Conservation (phyloP, 306 rosid genomes). For the Prunus kanzakura region DNA sequence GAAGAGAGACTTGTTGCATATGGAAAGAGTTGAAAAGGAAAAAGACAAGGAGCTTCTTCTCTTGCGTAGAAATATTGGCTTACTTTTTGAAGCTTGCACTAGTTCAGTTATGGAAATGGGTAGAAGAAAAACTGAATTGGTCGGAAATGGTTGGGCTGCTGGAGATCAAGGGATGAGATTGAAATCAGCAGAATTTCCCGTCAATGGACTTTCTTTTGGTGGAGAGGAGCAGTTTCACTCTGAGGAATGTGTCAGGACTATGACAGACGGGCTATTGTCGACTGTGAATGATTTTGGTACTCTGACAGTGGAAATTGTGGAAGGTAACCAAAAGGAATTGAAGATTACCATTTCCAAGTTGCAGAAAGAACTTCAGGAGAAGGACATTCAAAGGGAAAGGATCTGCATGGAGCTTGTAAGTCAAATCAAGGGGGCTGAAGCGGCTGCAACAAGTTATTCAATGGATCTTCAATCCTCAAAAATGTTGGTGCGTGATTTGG, state of each 20-base stretch:
- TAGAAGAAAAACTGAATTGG: constrained; percentile 58
- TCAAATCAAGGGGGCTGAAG: constrained; percentile 88
- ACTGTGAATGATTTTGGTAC: constrained; percentile 61
- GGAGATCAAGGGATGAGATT: constrained; percentile 26
- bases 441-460: constrained; percentile 50
- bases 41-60: constrained; percentile 53
- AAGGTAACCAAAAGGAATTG: constrained; percentile 65
- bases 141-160: constrained; percentile 41
- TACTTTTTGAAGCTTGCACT: constrained; percentile 67
- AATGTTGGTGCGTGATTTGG: constrained; percentile 49
- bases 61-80: constrained; percentile 47
- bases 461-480: constrained; percentile 68
- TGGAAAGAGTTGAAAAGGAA: constrained; percentile 32
- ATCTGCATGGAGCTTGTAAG: constrained; percentile 78
- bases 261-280: constrained; percentile 57
- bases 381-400: constrained; percentile 80
- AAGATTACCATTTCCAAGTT: constrained; percentile 58
- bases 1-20: constrained; percentile 45
- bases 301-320: constrained; percentile 59
- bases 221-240: constrained; percentile 32
- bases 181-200: constrained; percentile 15
- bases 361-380: constrained; percentile 92
- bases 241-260: constrained; percentile 57
- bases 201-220: constrained; percentile 16
- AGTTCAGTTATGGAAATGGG: constrained; percentile 51